Percentiles rank a stretch among this genome's conserved stretches.
Conservation (phyloP, 2,329 filamentous ascomycete genomes). For the Didymella keratinophila region DNA sequence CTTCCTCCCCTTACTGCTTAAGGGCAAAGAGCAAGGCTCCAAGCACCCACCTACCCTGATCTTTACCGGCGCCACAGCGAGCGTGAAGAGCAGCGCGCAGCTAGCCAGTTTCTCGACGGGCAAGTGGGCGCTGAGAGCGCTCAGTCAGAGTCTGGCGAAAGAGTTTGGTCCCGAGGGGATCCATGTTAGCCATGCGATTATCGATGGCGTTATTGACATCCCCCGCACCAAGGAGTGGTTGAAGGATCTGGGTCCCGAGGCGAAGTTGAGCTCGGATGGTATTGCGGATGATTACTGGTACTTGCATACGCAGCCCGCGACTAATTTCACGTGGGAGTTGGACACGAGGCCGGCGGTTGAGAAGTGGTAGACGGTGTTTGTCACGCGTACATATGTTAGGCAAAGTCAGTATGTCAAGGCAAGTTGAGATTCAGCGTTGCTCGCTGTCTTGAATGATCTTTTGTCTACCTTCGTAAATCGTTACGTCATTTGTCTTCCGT, state of each 20-base stretch:
- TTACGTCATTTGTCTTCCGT: slow-evolving; percentile 8
- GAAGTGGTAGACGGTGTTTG: slow-evolving; percentile 70
- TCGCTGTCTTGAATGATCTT: neutral
- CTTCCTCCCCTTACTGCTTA: slow-evolving; percentile 73
- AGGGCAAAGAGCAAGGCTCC: slow-evolving; percentile 59
- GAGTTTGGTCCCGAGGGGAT: slow-evolving; percentile 87
- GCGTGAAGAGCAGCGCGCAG: slow-evolving; percentile 72
- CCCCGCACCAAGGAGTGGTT: slow-evolving; percentile 70
- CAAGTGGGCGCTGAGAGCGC: slow-evolving; percentile 79
- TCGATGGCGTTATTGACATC: slow-evolving; percentile 87
- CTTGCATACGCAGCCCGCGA: slow-evolving; percentile 80
- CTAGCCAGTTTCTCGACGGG: slow-evolving; percentile 77
- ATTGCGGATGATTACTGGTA: slow-evolving; percentile 90
- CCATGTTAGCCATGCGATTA: slow-evolving; percentile 81
- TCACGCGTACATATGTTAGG: neutral
- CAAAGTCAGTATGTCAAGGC: neutral
- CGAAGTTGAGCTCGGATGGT: slow-evolving; percentile 76
- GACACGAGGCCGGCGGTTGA: slow-evolving; percentile 83
- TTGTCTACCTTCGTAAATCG: slow-evolving; percentile 19
- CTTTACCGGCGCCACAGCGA: slow-evolving; percentile 87
- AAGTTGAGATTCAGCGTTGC: neutral
- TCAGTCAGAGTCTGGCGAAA: slow-evolving; percentile 77
- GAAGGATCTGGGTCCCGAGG: slow-evolving; percentile 64
- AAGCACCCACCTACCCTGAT: slow-evolving; percentile 79
- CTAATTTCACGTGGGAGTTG: slow-evolving; percentile 81